Evolutionary conservation across 2,329 filamentous ascomycete genomes (phyloP).

Genomic region (Fusarium sp.): DNA sequence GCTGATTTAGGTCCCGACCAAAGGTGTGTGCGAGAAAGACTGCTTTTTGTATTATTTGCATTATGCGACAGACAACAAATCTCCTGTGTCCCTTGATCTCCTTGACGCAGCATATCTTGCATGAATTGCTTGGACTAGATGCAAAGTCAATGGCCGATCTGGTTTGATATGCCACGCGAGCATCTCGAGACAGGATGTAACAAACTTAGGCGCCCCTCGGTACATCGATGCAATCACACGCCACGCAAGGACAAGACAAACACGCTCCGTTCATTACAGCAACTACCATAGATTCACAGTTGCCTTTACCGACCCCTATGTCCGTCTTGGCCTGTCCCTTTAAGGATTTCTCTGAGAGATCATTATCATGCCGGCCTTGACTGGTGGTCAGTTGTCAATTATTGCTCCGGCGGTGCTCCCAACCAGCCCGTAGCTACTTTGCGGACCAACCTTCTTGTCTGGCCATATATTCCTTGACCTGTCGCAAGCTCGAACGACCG

Average conservation of each 20-base stretch:
- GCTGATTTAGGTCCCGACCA: background rate
- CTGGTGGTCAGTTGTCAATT: constrained; percentile 20
- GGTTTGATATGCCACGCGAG: constrained; percentile 4
- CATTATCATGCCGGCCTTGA: constrained; percentile 13
- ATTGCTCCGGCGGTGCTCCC: constrained; percentile 6
- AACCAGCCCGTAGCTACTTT: constrained; percentile 13
- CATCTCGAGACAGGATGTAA: constrained; percentile 7
- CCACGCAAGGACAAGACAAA: background rate
- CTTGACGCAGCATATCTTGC: background rate
- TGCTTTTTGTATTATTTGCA: constrained; percentile 13
- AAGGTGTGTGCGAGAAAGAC: background rate
- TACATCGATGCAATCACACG: background rate
- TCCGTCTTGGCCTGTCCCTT: constrained; percentile 13
- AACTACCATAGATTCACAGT: background rate
- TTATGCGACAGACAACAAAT: constrained; percentile 2
- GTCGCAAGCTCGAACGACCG: background rate
- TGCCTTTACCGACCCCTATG: constrained; percentile 4
- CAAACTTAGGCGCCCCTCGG: constrained; percentile 14
- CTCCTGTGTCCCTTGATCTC: background rate
- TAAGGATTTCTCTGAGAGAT: constrained; percentile 22
- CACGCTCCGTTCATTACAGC: constrained; percentile 2
- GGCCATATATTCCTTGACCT: background rate
- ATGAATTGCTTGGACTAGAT: constrained; percentile 5
- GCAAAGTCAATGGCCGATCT: constrained; percentile 8
- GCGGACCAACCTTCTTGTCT: too few species aligned